These are phyloP conservation scores for Byssoonygena ceratinophila DNA, from an alignment of 2,329 filamentous ascomycete species.

Conservation along the genomic window DNA sequence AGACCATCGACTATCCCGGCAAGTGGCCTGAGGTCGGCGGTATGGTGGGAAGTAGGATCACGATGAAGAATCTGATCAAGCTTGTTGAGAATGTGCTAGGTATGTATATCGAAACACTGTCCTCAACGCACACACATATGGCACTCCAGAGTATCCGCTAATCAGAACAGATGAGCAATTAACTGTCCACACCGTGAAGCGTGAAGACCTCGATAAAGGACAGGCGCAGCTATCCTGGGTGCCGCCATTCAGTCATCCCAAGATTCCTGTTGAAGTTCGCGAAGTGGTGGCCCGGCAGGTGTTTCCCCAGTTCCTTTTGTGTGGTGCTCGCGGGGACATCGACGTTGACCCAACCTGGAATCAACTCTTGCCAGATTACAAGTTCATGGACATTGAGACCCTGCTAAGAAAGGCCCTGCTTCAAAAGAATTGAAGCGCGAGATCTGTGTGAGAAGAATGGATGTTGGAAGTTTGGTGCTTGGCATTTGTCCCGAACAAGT, in stretches of 20 bases:
- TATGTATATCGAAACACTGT: too few relatives aligned
- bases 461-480: neutral
- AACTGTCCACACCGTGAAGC: constrained; percentile 35
- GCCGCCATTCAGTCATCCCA: constrained; percentile 20
- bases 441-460: neutral
- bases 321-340: constrained; percentile 18
- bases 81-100: constrained; percentile 28
- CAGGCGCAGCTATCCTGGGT: constrained; percentile 21
- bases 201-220: constrained; percentile 41
- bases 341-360: constrained; percentile 28
- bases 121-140: too few relatives aligned
- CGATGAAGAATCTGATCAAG: constrained; percentile 23
- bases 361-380: constrained; percentile 26
- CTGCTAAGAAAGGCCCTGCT: constrained; percentile 17
- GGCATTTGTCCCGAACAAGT: too few relatives aligned
- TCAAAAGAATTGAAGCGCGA: neutral
- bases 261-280: constrained; percentile 19
- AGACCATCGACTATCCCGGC: constrained; percentile 33
- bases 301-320: constrained; percentile 20
- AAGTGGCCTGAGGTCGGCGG: constrained; percentile 34
- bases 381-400: constrained; percentile 24
- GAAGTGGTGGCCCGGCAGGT: constrained; percentile 18
- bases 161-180: constrained; percentile 23
- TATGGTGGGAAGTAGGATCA: constrained; percentile 26
- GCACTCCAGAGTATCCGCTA: neutral